Percentiles rank a stretch among this genome's conserved stretches.
Conservation (phyloP, 768 basidiomycete genomes). For the Hericium erinaceus region DNA sequence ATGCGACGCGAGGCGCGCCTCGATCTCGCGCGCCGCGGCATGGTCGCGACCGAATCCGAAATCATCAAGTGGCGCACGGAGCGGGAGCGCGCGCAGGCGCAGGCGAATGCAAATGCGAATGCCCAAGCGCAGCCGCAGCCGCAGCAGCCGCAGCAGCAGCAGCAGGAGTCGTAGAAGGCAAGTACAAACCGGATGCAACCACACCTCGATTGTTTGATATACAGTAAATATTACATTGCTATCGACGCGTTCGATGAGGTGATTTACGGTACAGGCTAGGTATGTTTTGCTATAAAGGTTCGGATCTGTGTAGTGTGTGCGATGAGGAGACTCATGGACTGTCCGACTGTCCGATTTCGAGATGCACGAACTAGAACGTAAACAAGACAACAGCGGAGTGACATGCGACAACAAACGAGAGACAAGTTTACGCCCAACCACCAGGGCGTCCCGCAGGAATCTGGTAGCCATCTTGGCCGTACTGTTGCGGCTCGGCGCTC, state of each 20-base stretch:
- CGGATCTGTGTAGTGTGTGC: no score
- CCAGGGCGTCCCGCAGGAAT: neutral
- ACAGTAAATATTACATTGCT: slow-evolving; percentile 9
- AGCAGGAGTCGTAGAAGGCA: neutral
- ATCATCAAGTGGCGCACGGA: slow-evolving; percentile 71
- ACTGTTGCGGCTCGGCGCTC: neutral
- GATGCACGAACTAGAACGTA: neutral
- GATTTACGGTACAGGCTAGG: no score
- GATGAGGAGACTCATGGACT: no score
- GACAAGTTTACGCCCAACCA: neutral
- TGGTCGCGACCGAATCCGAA: slow-evolving; percentile 75
- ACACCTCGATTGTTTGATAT: neutral
- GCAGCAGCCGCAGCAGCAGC: neutral
- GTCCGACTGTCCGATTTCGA: no score
- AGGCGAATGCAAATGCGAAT: neutral
- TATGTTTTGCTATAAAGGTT: no score
- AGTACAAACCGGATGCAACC: neutral
- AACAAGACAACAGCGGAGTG: neutral
- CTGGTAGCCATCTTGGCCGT: slow-evolving; percentile 14
- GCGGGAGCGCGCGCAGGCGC: slow-evolving; percentile 14
- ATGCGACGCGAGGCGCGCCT: slow-evolving; percentile 66
- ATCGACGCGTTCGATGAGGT: neutral
- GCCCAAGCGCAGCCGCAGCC: neutral
- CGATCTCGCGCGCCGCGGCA: slow-evolving; percentile 64
- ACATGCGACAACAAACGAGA: neutral